Evolutionary conservation across 768 basidiomycete genomes (phyloP).

Genomic region (Leccinum pellstonianum): DNA sequence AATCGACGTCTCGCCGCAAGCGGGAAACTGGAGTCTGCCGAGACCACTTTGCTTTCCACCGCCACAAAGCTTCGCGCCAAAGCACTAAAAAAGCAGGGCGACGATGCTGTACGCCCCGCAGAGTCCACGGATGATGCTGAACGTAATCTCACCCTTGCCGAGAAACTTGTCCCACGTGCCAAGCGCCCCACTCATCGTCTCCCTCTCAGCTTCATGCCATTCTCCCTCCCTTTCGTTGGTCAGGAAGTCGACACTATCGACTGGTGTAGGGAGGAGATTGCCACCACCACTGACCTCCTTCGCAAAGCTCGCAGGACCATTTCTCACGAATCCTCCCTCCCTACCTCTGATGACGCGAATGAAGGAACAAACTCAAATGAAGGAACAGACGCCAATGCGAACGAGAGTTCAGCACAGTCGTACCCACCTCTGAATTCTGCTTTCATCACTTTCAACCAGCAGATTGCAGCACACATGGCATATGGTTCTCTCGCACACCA

Average conservation of each 20-base stretch:
- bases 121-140: slow-evolving; percentile 29
- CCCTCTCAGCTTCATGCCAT: slow-evolving; percentile 48
- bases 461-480: slow-evolving; percentile 91
- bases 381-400: slow-evolving; percentile 7
- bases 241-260: slow-evolving; percentile 92
- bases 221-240: slow-evolving; percentile 66
- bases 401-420: slow-evolving; percentile 24
- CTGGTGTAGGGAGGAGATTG: slow-evolving; percentile 80
- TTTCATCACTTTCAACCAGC: slow-evolving; percentile 89
- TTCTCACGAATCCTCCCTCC: slow-evolving; percentile 14
- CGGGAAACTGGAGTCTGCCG: slow-evolving; percentile 81
- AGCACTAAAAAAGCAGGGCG: slow-evolving; percentile 45
- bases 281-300: slow-evolving; percentile 49
- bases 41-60: slow-evolving; percentile 71
- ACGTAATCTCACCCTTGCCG: slow-evolving; percentile 38
- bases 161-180: slow-evolving; percentile 60
- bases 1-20: slow-evolving; percentile 72
- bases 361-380: slow-evolving; percentile 12
- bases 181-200: slow-evolving; percentile 82
- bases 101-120: slow-evolving; percentile 17
- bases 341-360: slow-evolving; percentile 27
- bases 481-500: slow-evolving; percentile 74
- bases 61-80: slow-evolving; percentile 70
- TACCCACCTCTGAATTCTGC: slow-evolving; percentile 69
- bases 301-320: slow-evolving; percentile 44